Percentiles rank a stretch among this genome's conserved stretches.
phyloP scores from a whole-genome alignment of 306 rosid genomes.

The Sesbania bispinosa region DNA sequence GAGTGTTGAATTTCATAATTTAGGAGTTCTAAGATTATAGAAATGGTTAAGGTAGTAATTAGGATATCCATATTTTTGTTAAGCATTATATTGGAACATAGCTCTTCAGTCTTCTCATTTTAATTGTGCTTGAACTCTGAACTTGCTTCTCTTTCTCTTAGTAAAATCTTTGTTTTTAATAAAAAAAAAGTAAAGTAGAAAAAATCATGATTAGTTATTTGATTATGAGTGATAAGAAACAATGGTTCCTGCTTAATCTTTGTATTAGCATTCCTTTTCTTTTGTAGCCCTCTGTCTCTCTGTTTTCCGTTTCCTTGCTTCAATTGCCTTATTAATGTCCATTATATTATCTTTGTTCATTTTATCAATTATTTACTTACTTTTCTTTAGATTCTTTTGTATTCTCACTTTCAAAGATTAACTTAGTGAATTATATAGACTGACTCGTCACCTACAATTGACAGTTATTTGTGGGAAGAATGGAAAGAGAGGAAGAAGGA shows the following conservation, averaged over 20 bases:
- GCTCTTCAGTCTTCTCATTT: not conserved
- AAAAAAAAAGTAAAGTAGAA: not conserved
- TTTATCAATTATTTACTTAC: not conserved
- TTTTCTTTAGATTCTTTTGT: not conserved
- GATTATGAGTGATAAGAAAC: not conserved
- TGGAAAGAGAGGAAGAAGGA: conserved; percentile 77
- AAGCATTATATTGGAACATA: not conserved
- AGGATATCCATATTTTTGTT: not conserved
- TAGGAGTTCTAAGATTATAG: not conserved
- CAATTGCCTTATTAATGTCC: not conserved
- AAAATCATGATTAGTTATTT: not conserved
- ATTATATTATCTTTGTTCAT: not conserved
- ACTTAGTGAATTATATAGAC: not conserved
- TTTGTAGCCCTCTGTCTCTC: not conserved
- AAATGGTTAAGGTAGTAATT: not conserved
- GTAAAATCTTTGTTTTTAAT: not conserved
- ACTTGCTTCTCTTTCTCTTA: not conserved
- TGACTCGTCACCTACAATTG: conserved; percentile 25
- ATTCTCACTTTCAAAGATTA: not conserved
- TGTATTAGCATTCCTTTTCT: not conserved
- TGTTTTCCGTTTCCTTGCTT: not conserved
- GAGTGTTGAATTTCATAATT: not conserved
- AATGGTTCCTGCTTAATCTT: not conserved
- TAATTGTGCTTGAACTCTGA: not conserved
- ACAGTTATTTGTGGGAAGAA: conserved; percentile 83